phyloP scores from a whole-genome alignment of 2,329 filamentous ascomycete genomes.

The Drechslera avenae region DNA sequence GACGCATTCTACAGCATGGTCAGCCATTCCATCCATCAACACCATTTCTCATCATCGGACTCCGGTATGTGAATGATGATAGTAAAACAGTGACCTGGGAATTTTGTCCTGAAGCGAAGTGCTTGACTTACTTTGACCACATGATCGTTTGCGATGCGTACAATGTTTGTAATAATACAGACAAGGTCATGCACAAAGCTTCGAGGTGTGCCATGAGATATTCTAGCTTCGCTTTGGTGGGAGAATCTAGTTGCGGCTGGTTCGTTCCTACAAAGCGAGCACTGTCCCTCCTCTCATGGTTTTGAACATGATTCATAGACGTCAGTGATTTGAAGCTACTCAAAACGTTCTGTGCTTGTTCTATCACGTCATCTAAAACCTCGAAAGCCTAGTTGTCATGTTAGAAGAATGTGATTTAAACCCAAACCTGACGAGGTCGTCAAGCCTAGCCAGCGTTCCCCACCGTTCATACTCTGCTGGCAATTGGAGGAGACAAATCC shows the following conservation, averaged over 20 bases:
- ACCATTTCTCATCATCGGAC: background rate
- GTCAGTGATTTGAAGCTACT: slow-evolving; percentile 36
- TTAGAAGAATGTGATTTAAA: slow-evolving; percentile 9
- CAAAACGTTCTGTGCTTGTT: slow-evolving; percentile 38
- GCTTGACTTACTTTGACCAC: slow-evolving; percentile 44
- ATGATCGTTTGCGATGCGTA: slow-evolving; percentile 47
- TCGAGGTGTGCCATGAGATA: slow-evolving; percentile 46
- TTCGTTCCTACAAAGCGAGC: slow-evolving; percentile 3
- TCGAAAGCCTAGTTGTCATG: slow-evolving; percentile 36
- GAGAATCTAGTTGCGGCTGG: slow-evolving; percentile 15
- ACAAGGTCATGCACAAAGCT: slow-evolving; percentile 41
- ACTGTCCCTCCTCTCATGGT: slow-evolving; percentile 6
- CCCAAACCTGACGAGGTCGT: too few relatives aligned
- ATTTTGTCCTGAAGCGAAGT: background rate
- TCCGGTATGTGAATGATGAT: too few relatives aligned
- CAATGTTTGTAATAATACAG: slow-evolving; percentile 47
- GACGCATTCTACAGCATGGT: slow-evolving; percentile 29
- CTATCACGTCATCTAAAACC: slow-evolving; percentile 40
- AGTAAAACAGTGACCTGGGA: too few relatives aligned
- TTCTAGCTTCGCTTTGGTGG: slow-evolving; percentile 26
- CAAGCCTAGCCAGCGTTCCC: too few relatives aligned
- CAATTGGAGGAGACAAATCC: too few relatives aligned
- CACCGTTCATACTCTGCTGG: too few relatives aligned
- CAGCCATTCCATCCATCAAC: background rate
- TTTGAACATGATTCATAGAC: slow-evolving; percentile 10